phyloP scores from a whole-genome alignment of 306 rosid species.

The Carpinus viminea region DNA sequence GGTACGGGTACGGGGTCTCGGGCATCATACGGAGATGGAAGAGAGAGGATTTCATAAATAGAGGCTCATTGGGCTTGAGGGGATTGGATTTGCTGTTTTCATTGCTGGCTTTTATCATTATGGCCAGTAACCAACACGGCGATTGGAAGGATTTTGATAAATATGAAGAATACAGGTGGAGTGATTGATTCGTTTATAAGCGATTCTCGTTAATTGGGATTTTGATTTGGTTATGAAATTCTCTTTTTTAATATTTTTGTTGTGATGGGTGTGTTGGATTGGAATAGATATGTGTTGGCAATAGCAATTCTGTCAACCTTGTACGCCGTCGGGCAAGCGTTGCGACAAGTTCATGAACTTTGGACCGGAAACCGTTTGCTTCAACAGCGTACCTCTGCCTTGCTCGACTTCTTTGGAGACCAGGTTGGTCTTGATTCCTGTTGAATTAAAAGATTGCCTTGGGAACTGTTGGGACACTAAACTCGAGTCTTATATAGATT shows the following conservation, averaged over 20 bases:
- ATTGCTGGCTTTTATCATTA: constrained; percentile 50
- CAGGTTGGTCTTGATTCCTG: constrained; percentile 46
- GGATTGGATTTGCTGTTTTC: constrained; percentile 60
- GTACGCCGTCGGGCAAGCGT: constrained; percentile 52
- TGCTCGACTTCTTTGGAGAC: constrained; percentile 68
- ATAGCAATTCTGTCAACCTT: constrained; percentile 49
- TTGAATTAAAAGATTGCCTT: neutral
- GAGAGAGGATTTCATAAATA: constrained; percentile 63
- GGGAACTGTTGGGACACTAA: neutral
- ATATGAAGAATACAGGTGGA: constrained; percentile 33
- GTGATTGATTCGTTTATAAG: neutral
- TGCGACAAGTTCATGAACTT: constrained; percentile 45
- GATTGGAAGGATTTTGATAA: constrained; percentile 53
- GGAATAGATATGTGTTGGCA: constrained; percentile 61
- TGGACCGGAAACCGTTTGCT: constrained; percentile 33
- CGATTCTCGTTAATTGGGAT: constrained; percentile 10
- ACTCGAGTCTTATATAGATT: too few relatives aligned
- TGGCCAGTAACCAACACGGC: constrained; percentile 72
- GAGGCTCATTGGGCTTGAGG: constrained; percentile 53
- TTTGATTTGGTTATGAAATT: constrained; percentile 4
- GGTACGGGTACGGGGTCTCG: constrained; percentile 16
- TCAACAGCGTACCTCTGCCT: constrained; percentile 26
- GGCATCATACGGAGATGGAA: constrained; percentile 55
- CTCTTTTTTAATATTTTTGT: neutral
- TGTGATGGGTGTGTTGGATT: neutral